A percentile compares a stretch with the other conserved stretches of the same genome.
These are phyloP conservation scores for Prunus salicina DNA, from an alignment of 306 rosid genomes.

Conservation along the genomic window DNA sequence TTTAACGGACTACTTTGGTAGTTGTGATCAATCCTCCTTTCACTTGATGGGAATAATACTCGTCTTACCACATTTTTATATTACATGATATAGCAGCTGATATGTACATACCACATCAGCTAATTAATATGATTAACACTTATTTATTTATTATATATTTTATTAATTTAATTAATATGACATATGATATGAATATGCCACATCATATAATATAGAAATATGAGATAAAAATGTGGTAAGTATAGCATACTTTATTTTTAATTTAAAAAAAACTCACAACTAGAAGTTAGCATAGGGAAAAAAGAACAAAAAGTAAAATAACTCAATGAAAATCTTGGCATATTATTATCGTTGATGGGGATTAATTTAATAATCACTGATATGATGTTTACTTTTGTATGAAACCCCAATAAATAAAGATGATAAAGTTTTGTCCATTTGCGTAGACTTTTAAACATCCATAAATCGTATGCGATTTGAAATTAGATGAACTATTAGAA, in stretches of 20 bases:
- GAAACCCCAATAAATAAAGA: not conserved
- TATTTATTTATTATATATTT: too few species aligned
- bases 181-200: too few species aligned
- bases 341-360: not conserved
- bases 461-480: too few species aligned
- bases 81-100: too few species aligned
- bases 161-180: too few species aligned
- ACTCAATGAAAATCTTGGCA: not conserved
- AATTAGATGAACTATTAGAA: too few species aligned
- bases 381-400: slow-evolving; percentile 31
- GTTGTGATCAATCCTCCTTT: not conserved
- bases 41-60: not conserved
- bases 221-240: too few species aligned
- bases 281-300: not conserved
- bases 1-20: not conserved
- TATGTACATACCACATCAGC: rapidly evolving
- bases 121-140: too few species aligned
- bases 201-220: too few species aligned
- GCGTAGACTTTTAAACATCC: slow-evolving; percentile 1
- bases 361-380: slow-evolving; percentile 9
- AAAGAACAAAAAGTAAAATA: not conserved
- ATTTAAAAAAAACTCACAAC: not conserved
- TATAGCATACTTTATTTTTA: too few species aligned
- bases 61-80: too few species aligned
- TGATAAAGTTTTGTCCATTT: slow-evolving; percentile 14